Conservation (phyloP, 495 filamentous ascomycete genomes). For the Hypoxylon subgilvum region DNA sequence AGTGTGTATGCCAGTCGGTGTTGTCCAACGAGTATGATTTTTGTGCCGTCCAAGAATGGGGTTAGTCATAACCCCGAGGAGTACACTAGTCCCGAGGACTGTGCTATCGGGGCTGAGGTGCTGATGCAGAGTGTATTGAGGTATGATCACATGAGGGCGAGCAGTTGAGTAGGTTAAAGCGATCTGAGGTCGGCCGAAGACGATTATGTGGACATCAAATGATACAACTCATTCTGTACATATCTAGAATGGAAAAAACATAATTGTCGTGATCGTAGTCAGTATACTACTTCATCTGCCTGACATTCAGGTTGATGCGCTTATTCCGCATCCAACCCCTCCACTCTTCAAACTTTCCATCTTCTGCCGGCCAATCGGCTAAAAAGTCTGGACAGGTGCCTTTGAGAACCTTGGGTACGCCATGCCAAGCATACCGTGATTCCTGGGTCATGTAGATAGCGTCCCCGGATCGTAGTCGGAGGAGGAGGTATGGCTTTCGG, state of each 20-base stretch:
- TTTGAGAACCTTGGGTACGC: slow-evolving; percentile 80
- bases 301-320: slow-evolving; percentile 86
- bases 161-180: neutral
- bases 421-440: slow-evolving; percentile 90
- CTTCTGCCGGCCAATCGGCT: slow-evolving; percentile 73
- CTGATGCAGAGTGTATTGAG: slow-evolving; percentile 47
- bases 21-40: slow-evolving; percentile 59
- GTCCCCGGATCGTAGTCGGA: slow-evolving; percentile 79
- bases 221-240: no score
- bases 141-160: slow-evolving; percentile 42
- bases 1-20: slow-evolving; percentile 47
- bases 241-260: no score
- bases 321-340: slow-evolving; percentile 85
- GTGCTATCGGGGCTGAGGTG: slow-evolving; percentile 45
- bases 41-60: slow-evolving; percentile 56
- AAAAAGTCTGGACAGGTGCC: slow-evolving; percentile 78
- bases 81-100: slow-evolving; percentile 54
- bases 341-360: slow-evolving; percentile 65
- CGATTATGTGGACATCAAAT: neutral
- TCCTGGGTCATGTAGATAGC: slow-evolving; percentile 80
- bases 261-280: no score
- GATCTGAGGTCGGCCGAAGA: neutral
- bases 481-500: slow-evolving; percentile 58
- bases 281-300: slow-evolving; percentile 78
- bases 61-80: slow-evolving; percentile 57